Percentiles rank a stretch among this genome's conserved stretches.
Evolutionary conservation across 768 basidiomycete genomes (phyloP).

Genomic region (Naganishia friedmannii): DNA sequence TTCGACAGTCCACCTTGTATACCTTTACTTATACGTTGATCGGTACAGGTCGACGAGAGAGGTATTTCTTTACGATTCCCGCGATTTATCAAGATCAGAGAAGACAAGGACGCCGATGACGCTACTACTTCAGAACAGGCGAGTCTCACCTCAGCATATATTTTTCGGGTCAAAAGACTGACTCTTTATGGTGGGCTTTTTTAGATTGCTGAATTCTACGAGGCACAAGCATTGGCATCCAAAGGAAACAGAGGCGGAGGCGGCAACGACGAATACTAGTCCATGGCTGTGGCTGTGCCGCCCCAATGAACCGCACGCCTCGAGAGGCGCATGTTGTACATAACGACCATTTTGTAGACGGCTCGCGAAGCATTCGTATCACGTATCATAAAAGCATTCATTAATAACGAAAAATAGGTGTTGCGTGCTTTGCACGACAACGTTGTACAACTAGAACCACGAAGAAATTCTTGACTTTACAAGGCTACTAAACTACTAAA

Average conservation of each 20-base stretch:
- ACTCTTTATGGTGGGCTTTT: constrained; percentile 15
- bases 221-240: constrained; percentile 74
- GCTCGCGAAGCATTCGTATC: not conserved
- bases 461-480: no score
- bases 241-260: constrained; percentile 63
- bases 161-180: constrained; percentile 24
- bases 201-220: constrained; percentile 76
- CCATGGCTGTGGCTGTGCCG: not conserved
- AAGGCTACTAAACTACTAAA: no score
- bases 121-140: constrained; percentile 92
- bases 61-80: constrained; percentile 97
- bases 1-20: not conserved
- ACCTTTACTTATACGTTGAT: not conserved
- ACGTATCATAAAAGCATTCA: not conserved
- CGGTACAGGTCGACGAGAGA: constrained; percentile 62
- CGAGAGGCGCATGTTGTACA: not conserved
- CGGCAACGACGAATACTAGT: constrained; percentile 57
- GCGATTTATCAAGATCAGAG: constrained; percentile 83
- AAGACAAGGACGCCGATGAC: constrained; percentile 89
- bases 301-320: not conserved
- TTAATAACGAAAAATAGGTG: no score
- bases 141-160: constrained; percentile 36
- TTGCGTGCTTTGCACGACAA: no score
- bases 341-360: not conserved
- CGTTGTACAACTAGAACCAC: no score